Evolutionary conservation across 768 basidiomycete species (phyloP).

Genomic region (Kwoniella sp.): DNA sequence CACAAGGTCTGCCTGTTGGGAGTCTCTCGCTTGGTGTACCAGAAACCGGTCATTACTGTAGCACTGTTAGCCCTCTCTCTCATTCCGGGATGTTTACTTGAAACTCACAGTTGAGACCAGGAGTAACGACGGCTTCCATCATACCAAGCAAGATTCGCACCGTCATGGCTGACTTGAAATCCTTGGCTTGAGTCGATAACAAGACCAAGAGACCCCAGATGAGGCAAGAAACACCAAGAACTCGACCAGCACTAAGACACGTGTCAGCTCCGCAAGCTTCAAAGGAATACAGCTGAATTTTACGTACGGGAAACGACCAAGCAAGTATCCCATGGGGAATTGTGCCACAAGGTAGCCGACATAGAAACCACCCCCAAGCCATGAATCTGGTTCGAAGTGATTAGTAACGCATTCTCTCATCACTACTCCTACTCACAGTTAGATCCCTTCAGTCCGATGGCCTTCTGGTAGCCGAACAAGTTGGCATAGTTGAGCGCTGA

Average conservation of each 20-base stretch:
- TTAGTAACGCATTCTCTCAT: not conserved
- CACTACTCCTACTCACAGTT: constrained; percentile 9
- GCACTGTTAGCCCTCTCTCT: not conserved
- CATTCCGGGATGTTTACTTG: too few species aligned
- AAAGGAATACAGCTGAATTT: not conserved
- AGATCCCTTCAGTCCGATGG: not conserved
- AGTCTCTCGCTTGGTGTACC: too few species aligned
- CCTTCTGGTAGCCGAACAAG: constrained; percentile 40
- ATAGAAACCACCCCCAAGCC: constrained; percentile 18
- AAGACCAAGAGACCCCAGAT: constrained; percentile 50
- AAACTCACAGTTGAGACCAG: constrained; percentile 28
- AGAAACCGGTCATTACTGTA: not conserved
- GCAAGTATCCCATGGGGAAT: not conserved
- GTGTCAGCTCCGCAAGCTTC: too few species aligned
- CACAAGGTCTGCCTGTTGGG: too few species aligned
- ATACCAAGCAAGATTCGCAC: constrained; percentile 50
- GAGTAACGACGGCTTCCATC: constrained; percentile 52
- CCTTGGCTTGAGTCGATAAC: constrained; percentile 14
- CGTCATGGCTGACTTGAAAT: constrained; percentile 47
- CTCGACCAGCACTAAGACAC: constrained; percentile 34
- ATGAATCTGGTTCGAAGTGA: not conserved
- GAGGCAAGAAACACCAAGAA: constrained; percentile 39
- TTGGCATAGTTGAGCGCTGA: constrained; percentile 56
- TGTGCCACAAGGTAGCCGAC: constrained; percentile 14
- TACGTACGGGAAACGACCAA: too few species aligned